phyloP scores from a whole-genome alignment of 2,329 filamentous ascomycete genomes.

The Trichoderma koningii region DNA sequence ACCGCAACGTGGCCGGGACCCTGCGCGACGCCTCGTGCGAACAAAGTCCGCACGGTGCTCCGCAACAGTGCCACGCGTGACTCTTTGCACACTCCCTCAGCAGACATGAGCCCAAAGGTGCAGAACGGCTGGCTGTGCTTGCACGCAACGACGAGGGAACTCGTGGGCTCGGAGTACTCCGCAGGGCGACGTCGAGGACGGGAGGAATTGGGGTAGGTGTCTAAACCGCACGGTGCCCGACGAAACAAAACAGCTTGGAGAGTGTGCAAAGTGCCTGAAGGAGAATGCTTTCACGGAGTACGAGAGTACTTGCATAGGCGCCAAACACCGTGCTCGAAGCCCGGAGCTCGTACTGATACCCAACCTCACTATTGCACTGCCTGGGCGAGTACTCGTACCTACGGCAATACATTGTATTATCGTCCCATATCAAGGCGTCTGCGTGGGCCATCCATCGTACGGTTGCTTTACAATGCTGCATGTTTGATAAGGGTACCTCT shows the following conservation, averaged over 20 bases:
- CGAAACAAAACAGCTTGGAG: not conserved
- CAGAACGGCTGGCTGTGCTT: too few species aligned
- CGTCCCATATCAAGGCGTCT: too few species aligned
- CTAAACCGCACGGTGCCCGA: not conserved
- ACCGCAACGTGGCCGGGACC: conserved; percentile 17
- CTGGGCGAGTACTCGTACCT: not conserved
- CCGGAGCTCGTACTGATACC: conserved; percentile 20
- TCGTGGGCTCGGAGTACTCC: too few species aligned
- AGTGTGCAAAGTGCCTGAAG: conserved; percentile 12
- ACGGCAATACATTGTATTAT: too few species aligned
- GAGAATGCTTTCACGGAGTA: not conserved
- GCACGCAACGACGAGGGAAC: too few species aligned
- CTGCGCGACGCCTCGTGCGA: conserved; percentile 8
- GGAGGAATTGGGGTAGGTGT: too few species aligned
- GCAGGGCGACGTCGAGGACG: too few species aligned
- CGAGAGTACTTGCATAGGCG: conserved; percentile 21
- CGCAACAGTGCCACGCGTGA: conserved; percentile 22
- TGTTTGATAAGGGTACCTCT: too few species aligned
- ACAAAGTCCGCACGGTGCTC: conserved; percentile 23
- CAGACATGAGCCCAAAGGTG: not conserved
- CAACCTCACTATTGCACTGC: not conserved
- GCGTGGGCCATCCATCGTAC: too few species aligned
- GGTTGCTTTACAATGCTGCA: too few species aligned
- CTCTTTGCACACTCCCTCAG: not conserved
- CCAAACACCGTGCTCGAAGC: conserved; percentile 24